A percentile compares a stretch with the other conserved stretches of the same genome.
These are phyloP conservation scores for Panicum virgatum DNA, from an alignment of 202 grass and related monocot genomes.

Conservation along the genomic window DNA sequence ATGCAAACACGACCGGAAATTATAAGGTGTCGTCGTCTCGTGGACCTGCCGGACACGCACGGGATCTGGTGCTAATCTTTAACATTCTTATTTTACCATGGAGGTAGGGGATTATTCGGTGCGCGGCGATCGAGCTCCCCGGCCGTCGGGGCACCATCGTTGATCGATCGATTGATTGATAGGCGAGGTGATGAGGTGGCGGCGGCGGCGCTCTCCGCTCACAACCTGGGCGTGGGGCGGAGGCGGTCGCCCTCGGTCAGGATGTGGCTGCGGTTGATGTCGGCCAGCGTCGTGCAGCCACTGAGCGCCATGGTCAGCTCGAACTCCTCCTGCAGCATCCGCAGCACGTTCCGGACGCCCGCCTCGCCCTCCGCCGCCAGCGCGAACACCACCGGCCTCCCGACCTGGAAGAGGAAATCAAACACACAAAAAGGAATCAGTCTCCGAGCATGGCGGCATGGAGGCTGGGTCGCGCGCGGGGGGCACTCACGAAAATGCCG, in stretches of 20 bases:
- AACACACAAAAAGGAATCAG: not conserved
- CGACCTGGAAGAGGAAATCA: slow-evolving; percentile 47
- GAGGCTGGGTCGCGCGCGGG: too few species aligned
- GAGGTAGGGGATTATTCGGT: too few species aligned
- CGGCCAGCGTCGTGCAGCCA: slow-evolving; percentile 79
- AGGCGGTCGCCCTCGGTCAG: slow-evolving; percentile 63
- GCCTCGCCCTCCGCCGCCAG: slow-evolving; percentile 80
- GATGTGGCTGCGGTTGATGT: slow-evolving; percentile 91
- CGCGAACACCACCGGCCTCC: slow-evolving; percentile 84
- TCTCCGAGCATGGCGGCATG: not conserved
- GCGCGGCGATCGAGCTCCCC: too few species aligned
- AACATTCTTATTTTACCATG: too few species aligned
- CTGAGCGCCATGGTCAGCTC: slow-evolving; percentile 89
- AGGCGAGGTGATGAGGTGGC: too few species aligned
- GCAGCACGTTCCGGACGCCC: slow-evolving; percentile 73
- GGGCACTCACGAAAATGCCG: slow-evolving; percentile 73
- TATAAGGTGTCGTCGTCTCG: not conserved
- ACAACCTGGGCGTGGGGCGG: slow-evolving; percentile 69
- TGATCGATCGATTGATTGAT: too few species aligned
- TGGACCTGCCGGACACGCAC: not conserved
- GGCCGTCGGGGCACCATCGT: too few species aligned
- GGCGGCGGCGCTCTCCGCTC: not conserved
- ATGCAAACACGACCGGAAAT: not conserved
- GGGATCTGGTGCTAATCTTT: not conserved
- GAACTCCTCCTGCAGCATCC: slow-evolving; percentile 89